Conservation (phyloP, 768 basidiomycete species). For the Boletus subcaerulescens region DNA sequence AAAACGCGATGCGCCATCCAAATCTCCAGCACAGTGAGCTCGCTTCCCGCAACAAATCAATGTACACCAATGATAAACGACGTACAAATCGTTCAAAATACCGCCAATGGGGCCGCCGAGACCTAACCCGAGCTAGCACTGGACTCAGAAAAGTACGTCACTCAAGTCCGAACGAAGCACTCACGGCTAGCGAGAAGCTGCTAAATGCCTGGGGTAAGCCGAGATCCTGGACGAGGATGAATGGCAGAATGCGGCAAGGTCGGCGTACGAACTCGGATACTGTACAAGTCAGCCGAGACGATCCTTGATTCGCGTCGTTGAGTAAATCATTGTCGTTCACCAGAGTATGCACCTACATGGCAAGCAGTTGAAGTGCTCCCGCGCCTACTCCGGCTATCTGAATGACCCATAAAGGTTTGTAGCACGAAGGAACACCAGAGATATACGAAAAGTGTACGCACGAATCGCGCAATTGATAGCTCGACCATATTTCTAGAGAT, state of each 20-base stretch:
- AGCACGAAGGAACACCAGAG: background rate
- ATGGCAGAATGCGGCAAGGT: background rate
- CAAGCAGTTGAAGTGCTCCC: conserved; percentile 10
- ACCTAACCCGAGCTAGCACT: conserved; percentile 8
- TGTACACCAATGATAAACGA: background rate
- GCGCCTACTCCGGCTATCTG: conserved; percentile 15
- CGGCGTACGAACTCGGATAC: conserved; percentile 1
- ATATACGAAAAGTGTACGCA: conserved; percentile 22
- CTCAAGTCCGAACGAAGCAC: background rate
- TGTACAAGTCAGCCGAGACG: conserved; percentile 12
- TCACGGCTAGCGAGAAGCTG: conserved; percentile 8
- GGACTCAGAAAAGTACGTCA: background rate
- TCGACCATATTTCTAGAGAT: conserved; percentile 64
- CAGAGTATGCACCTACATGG: conserved; percentile 1
- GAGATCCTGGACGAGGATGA: background rate
- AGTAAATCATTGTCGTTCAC: background rate
- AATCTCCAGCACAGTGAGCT: background rate
- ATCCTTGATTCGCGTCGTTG: conserved; percentile 2
- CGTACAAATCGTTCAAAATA: conserved; percentile 12
- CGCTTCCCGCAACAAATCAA: too few species aligned
- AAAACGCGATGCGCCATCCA: conserved; percentile 40
- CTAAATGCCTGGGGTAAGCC: conserved; percentile 45
- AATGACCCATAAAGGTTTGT: background rate
- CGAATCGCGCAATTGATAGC: conserved; percentile 68
- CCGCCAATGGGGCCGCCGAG: conserved; percentile 12